Conservation (phyloP, 495 filamentous ascomycete genomes). For the Neurospora hispaniola region DNA sequence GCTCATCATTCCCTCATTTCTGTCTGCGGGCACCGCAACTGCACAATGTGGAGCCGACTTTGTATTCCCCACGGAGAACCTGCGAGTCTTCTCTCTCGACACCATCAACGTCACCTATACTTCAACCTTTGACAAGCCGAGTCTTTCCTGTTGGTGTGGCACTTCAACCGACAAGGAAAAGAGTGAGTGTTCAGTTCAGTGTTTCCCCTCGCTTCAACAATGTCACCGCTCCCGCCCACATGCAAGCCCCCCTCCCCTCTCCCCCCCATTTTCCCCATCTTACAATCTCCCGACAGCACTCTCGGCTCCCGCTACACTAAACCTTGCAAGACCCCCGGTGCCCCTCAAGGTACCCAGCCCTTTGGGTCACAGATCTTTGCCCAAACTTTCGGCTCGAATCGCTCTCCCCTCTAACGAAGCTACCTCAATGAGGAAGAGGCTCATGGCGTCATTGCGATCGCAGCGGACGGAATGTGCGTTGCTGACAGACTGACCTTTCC, state of each 20-base stretch:
- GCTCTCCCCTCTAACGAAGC: neutral
- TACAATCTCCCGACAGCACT: neutral
- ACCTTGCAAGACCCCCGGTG: neutral
- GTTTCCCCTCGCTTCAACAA: neutral
- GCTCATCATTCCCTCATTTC: constrained; percentile 10
- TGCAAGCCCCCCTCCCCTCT: neutral
- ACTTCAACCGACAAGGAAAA: neutral
- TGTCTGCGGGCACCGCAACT: constrained; percentile 8
- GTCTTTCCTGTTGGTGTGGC: constrained; percentile 18
- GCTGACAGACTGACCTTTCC: constrained; percentile 6
- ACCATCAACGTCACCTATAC: constrained; percentile 19
- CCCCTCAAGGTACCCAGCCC: neutral
- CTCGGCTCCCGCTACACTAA: neutral
- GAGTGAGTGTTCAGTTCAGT: neutral
- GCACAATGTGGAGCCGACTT: constrained; percentile 12
- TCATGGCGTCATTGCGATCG: neutral
- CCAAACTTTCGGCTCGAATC: neutral
- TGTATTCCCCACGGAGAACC: constrained; percentile 6
- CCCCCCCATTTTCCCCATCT: neutral
- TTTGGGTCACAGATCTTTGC: neutral
- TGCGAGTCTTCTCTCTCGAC: constrained; percentile 10
- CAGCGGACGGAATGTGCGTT: neutral
- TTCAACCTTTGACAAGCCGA: constrained; percentile 14
- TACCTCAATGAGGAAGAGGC: neutral
- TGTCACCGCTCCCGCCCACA: neutral